Evolutionary conservation across 345 rosid species (phyloP), one percentile per base, ranked within the genome.

Genomic region (Melaleuca quinquenervia): DNA sequence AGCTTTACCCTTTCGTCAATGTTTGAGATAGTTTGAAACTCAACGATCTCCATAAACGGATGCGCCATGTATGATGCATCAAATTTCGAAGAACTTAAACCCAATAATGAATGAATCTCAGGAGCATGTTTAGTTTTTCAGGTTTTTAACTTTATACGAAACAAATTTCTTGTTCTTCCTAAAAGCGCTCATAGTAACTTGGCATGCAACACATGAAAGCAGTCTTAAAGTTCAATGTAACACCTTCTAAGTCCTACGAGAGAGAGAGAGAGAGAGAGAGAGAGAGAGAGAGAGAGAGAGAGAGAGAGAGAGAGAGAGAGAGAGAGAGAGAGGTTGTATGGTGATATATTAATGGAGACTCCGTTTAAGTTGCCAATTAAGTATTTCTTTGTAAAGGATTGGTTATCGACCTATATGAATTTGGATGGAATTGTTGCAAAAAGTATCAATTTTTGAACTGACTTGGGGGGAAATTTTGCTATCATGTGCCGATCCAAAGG

Each of bases 1-100:
- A 91, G 89, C 88, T 90, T 52, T 90, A 91, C 86, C 91, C 92
- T 22, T 91, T 91, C 84, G 87, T 89, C 36, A 70, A 87, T 80
- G 84, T 84, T 54, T 88, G 51, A 70, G 78, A 70, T 70, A 1
- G 78, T 70, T 70, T 70, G 78, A 70, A 70, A 29, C 45, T 64
- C 45, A 36, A 4, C 32, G 7, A 32, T 70, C 12, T 32, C 22
- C 3, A 3, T 6, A 2, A 64, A 70, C 32, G 24, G 24, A 70
- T 70, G 45, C 6, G 12, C 6, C 78, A 70, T 18, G 78, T 64
- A 64, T 32, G 76, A 32, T 16, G 76, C 1, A 64, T 64, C 44
- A 8, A 32, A 64, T 45, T 32, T 64, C 2, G 24, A 70, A 70
- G 7, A 8, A 70, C 32, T 32, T 18, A 70, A 64, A 32, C 8